Percentiles rank a stretch among this genome's conserved stretches.
phyloP scores from a whole-genome alignment of 768 basidiomycete species.

The Tricholomella constricta region DNA sequence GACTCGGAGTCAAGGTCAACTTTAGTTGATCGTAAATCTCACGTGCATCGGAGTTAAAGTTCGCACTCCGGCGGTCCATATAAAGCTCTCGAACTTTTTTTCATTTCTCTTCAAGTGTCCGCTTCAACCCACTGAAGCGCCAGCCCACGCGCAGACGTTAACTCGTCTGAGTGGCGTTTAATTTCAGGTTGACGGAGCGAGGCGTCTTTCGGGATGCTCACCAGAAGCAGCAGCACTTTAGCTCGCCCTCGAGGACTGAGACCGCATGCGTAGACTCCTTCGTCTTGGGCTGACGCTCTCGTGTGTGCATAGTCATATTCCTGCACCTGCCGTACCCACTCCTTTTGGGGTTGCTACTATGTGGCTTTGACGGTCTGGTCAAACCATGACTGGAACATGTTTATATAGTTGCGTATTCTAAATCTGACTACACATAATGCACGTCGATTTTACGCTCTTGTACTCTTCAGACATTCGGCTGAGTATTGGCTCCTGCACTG shows the following conservation, averaged over 20 bases:
- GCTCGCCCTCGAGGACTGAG: conserved; percentile 37
- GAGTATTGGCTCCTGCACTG: too few species aligned
- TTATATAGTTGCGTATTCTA: neutral
- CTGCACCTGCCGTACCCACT: conserved; percentile 71
- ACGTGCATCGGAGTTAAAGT: conserved; percentile 16
- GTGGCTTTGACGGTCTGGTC: conserved; percentile 80
- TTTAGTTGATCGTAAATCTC: conserved; percentile 1
- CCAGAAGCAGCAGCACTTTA: conserved; percentile 37
- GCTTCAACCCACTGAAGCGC: conserved; percentile 70
- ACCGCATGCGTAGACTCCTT: conserved; percentile 61
- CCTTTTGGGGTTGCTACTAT: conserved; percentile 58
- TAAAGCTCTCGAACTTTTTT: conserved; percentile 24
- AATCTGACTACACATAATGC: too few species aligned
- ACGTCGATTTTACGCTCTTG: too few species aligned
- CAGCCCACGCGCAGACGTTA: conserved; percentile 45
- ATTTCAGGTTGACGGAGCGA: conserved; percentile 82
- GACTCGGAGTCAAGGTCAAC: neutral
- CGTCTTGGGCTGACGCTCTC: conserved; percentile 40
- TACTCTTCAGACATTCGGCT: too few species aligned
- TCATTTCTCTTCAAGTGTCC: conserved; percentile 56
- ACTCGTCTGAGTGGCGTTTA: conserved; percentile 60
- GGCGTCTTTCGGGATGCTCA: conserved; percentile 47
- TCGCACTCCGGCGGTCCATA: conserved; percentile 34
- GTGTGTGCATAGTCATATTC: conserved; percentile 73
- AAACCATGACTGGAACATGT: conserved; percentile 82